Conservation (phyloP, 176 grass and related monocot species). For the Zoysia pacifica region DNA sequence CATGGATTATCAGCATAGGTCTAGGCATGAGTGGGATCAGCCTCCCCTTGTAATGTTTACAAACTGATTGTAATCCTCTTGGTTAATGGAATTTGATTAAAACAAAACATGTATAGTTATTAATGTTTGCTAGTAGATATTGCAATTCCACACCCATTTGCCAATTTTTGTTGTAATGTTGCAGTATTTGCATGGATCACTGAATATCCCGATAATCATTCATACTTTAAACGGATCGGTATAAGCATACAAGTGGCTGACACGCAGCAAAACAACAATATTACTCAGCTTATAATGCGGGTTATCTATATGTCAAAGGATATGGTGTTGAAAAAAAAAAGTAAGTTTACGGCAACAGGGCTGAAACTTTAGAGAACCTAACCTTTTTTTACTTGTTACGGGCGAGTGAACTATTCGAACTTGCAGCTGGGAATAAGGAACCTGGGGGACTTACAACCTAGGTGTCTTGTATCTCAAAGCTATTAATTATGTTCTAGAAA, state of each 20-base stretch:
- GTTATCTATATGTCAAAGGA: constrained; percentile 96
- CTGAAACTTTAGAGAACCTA: neutral
- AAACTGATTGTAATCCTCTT: too few relatives aligned
- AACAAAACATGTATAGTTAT: neutral
- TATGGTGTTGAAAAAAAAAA: constrained; percentile 96
- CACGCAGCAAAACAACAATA: constrained; percentile 79
- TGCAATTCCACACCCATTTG: neutral
- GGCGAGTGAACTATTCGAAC: constrained; percentile 92
- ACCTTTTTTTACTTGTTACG: constrained; percentile 42
- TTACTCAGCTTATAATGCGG: constrained; percentile 99
- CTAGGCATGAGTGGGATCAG: too few relatives aligned
- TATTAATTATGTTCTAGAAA: too few relatives aligned
- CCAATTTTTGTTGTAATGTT: neutral
- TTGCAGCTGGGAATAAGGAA: constrained; percentile 81
- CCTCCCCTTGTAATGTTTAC: too few relatives aligned
- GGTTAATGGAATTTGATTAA: too few relatives aligned
- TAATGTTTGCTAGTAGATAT: neutral
- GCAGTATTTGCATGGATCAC: neutral
- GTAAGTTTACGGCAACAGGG: constrained; percentile 38
- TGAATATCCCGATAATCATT: neutral
- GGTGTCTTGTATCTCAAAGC: constrained; percentile 90
- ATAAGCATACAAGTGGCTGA: constrained; percentile 89
- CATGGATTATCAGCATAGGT: too few relatives aligned
- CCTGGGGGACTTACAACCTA: constrained; percentile 92
- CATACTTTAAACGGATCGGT: constrained; percentile 61